Base-by-base conservation (phyloP, 192 early-diverging fungal genomes). In the Paraglomus occultum region DNA sequence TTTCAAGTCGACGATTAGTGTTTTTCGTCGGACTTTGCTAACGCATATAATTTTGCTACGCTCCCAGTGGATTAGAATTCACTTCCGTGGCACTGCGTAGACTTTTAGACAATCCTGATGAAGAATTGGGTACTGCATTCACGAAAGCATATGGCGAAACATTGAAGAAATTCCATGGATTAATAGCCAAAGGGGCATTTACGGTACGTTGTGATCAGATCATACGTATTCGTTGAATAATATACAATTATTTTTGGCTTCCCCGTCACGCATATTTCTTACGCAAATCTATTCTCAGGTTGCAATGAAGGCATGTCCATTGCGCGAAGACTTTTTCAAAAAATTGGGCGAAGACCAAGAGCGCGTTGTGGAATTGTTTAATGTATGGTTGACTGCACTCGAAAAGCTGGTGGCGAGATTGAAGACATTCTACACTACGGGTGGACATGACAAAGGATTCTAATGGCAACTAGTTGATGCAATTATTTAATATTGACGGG, bases 241-340 rank as follows among this genome's bases (percentile, higher is more conserved):
- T 40, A 6, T 22, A 14, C 1, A 8, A 39, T 20, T 52, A 22
- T 70, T 10, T 58, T 17, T 22, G 18, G 58, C 12, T 45, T 65
- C 40, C 6, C 57, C 20, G 2, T 62, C 20, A 59, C 23, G 48
- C 43, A n/a, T 42, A 17, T 17, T 47, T 18, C 6, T 22, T 57
- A 51, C 64, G 14, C 0, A 43, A 6, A 10, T 6, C n/a, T 45
- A 14, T 43, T 53, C 6, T 64, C 67, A 91, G 89, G 64, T 92
- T 50, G 92, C 91, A 8, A 97, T 98, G 95, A 88, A 87, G 73
- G 92, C 92, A 10, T 97, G 95, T 77, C 96, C 96, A 20, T 85
- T 87, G 71, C 92, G 95, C 59, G 84, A 84, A 47, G 88, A 90
- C 67, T 97, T 98, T 78, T 98, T 94, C 76, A 82, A 80, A 38